Percentiles rank a stretch among this genome's conserved stretches.
These are phyloP conservation scores for Tuber indicum DNA, from an alignment of 495 filamentous ascomycete species.

Conservation along the genomic window DNA sequence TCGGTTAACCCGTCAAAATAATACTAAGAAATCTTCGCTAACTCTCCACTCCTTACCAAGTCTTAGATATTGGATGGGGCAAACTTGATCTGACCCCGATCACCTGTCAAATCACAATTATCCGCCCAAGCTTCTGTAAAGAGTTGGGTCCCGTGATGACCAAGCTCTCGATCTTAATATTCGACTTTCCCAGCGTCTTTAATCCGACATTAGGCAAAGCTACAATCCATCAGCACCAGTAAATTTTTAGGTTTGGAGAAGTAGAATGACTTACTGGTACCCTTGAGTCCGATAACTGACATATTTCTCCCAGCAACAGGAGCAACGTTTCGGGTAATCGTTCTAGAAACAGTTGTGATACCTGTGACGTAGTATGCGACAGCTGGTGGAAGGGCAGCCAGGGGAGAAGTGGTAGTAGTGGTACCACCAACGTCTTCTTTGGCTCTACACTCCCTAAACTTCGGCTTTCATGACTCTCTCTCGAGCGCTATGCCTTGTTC, in stretches of 20 bases:
- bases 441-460: constrained; percentile 39
- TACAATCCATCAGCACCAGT: constrained; percentile 23
- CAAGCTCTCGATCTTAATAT: constrained; percentile 60
- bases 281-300: constrained; percentile 49
- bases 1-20: constrained; percentile 63
- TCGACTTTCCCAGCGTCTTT: constrained; percentile 48
- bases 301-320: constrained; percentile 53
- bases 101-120: constrained; percentile 58
- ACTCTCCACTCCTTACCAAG: not conserved
- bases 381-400: constrained; percentile 52
- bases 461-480: not conserved
- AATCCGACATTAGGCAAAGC: constrained; percentile 48
- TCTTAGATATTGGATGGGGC: not conserved
- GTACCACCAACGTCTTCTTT: constrained; percentile 56
- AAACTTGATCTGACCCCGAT: constrained; percentile 49
- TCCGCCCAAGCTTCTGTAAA: constrained; percentile 61
- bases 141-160: constrained; percentile 52
- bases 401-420: constrained; percentile 55
- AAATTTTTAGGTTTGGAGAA: not conserved
- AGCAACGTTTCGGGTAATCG: constrained; percentile 47
- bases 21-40: constrained; percentile 44
- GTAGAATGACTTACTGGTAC: constrained; percentile 26
- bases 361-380: constrained; percentile 47
- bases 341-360: constrained; percentile 49
- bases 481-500: not conserved